These are phyloP conservation scores for Camelina laxa DNA, from an alignment of 345 rosid species.

Conservation along the genomic window DNA sequence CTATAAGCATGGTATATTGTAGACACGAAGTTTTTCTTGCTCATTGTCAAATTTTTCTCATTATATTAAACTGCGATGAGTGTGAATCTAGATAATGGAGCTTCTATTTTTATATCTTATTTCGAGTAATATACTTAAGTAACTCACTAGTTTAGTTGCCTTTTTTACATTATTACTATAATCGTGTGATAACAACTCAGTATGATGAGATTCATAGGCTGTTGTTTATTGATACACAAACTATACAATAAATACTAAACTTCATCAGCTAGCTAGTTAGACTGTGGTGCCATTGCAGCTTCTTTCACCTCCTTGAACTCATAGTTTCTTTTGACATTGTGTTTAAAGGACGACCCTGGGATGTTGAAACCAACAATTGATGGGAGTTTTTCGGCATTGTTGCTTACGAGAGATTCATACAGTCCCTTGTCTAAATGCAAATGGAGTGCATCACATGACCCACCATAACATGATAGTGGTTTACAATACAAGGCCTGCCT, in stretches of 20 bases:
- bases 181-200: slow-evolving; percentile 11
- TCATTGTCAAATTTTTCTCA: background rate
- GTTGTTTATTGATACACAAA: slow-evolving; percentile 18
- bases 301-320: slow-evolving; percentile 24
- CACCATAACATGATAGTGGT: slow-evolving; percentile 31
- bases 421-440: slow-evolving; percentile 41
- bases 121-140: background rate
- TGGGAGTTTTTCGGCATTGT: background rate
- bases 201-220: slow-evolving; percentile 12
- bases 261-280: slow-evolving; percentile 28
- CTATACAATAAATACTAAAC: background rate
- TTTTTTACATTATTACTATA: background rate
- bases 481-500: slow-evolving; percentile 32
- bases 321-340: slow-evolving; percentile 16
- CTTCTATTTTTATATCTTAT: background rate
- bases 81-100: background rate
- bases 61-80: background rate
- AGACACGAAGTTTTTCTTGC: background rate
- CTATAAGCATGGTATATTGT: background rate
- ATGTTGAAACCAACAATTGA: slow-evolving; percentile 17
- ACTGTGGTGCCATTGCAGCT: slow-evolving; percentile 40
- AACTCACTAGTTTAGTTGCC: background rate
- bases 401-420: slow-evolving; percentile 31
- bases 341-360: slow-evolving; percentile 36
- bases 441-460: slow-evolving; percentile 35